Evolutionary conservation across 1,284 basidiomycete genomes (phyloP).

Genomic region (Cryptococcus sp.): DNA sequence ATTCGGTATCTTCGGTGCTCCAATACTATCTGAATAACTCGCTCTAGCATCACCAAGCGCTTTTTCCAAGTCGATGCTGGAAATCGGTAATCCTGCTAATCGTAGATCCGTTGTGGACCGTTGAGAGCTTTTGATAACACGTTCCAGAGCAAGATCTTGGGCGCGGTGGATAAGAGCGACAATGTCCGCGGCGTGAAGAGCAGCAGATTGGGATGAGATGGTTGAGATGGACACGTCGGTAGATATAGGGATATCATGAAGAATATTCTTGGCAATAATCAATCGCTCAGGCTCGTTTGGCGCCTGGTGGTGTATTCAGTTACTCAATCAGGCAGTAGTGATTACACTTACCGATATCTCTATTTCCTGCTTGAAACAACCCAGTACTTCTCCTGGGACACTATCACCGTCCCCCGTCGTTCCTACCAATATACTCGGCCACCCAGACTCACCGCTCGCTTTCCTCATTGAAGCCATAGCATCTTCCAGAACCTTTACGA

Average conservation of each 20-base stretch:
- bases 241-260: conserved; percentile 55
- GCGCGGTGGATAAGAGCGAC: conserved; percentile 65
- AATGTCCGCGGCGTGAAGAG: conserved; percentile 80
- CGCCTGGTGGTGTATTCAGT: conserved; percentile 53
- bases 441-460: conserved; percentile 45
- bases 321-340: neutral
- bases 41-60: conserved; percentile 73
- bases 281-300: conserved; percentile 72
- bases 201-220: conserved; percentile 86
- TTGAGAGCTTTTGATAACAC: conserved; percentile 29
- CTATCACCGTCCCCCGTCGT: conserved; percentile 67
- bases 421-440: conserved; percentile 65
- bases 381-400: conserved; percentile 63
- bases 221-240: conserved; percentile 71
- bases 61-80: conserved; percentile 63
- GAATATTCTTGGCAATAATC: conserved; percentile 57
- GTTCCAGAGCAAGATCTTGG: conserved; percentile 58
- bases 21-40: conserved; percentile 86
- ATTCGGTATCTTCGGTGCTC: conserved; percentile 92
- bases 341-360: conserved; percentile 58
- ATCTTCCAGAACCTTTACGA: conserved; percentile 34
- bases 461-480: conserved; percentile 13
- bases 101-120: conserved; percentile 28
- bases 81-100: conserved; percentile 58
- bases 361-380: conserved; percentile 85